Conservation (phyloP, 2,329 filamentous ascomycete species). For the Neofusicoccum kwambonambiense region DNA sequence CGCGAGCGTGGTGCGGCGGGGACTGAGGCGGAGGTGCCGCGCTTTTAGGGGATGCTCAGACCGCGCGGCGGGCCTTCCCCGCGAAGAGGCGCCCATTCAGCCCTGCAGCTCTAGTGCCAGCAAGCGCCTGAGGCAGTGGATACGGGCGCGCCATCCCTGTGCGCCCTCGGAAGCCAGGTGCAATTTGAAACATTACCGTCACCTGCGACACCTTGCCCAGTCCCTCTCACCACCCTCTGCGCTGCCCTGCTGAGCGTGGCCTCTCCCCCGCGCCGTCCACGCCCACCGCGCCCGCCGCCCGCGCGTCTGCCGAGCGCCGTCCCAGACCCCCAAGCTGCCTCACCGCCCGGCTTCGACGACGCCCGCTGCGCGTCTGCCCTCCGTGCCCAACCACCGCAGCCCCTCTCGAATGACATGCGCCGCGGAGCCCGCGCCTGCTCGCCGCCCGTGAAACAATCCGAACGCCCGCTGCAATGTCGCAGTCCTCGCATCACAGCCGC, state of each 20-base stretch:
- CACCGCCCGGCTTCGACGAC: constrained; percentile 11
- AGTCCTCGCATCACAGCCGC: constrained; percentile 16
- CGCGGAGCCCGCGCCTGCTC: background rate
- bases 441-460: background rate
- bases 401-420: constrained; percentile 18
- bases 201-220: constrained; percentile 7
- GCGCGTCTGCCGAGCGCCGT: background rate
- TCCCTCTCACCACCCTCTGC: constrained; percentile 1
- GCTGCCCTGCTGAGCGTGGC: background rate
- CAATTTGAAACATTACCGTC: constrained; percentile 17
- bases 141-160: constrained; percentile 16
- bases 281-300: background rate
- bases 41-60: constrained; percentile 1
- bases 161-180: constrained; percentile 10
- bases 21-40: constrained; percentile 5
- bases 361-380: constrained; percentile 6
- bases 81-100: constrained; percentile 10
- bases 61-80: constrained; percentile 11
- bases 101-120: constrained; percentile 9
- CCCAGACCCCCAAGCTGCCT: background rate
- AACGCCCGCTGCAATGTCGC: constrained; percentile 12
- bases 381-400: constrained; percentile 10
- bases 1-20: background rate
- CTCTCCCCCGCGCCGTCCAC: background rate
- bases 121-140: constrained; percentile 12